phyloP scores from a whole-genome alignment of 2,329 filamentous ascomycete species.

The Aspergillus hiratsukae region DNA sequence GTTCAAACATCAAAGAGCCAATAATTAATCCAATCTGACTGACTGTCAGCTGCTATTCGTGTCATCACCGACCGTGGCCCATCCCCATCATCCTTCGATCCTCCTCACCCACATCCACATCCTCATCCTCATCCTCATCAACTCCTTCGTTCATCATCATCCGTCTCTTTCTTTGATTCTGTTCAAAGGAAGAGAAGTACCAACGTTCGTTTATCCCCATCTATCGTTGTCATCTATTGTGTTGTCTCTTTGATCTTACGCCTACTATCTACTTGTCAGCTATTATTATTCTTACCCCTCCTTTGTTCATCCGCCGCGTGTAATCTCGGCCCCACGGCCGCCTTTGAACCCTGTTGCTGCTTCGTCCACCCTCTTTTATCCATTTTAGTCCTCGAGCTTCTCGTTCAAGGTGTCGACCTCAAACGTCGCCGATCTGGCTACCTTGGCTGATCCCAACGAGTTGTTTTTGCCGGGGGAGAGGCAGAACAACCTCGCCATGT shows the following conservation, averaged over 20 bases:
- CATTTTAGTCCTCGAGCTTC: neutral
- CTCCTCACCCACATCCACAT: neutral
- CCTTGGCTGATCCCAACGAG: conserved; percentile 37
- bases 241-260: neutral
- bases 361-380: conserved; percentile 2
- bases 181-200: neutral
- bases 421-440: conserved; percentile 32
- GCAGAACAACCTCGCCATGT: conserved; percentile 55
- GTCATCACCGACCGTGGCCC: neutral
- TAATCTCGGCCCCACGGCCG: neutral
- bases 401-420: conserved; percentile 16
- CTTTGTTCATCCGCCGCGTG: neutral
- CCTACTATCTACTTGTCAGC: too few relatives aligned
- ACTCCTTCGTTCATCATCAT: neutral
- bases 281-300: neutral
- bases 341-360: neutral
- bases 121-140: neutral
- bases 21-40: neutral
- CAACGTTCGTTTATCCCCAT: neutral
- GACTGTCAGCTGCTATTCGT: neutral
- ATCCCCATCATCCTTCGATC: neutral
- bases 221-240: neutral
- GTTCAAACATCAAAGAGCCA: neutral
- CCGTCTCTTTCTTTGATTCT: neutral
- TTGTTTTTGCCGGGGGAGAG: conserved; percentile 38